Conservation (phyloP, 192 early-diverging fungal species). For the Spinellus fusiger region DNA sequence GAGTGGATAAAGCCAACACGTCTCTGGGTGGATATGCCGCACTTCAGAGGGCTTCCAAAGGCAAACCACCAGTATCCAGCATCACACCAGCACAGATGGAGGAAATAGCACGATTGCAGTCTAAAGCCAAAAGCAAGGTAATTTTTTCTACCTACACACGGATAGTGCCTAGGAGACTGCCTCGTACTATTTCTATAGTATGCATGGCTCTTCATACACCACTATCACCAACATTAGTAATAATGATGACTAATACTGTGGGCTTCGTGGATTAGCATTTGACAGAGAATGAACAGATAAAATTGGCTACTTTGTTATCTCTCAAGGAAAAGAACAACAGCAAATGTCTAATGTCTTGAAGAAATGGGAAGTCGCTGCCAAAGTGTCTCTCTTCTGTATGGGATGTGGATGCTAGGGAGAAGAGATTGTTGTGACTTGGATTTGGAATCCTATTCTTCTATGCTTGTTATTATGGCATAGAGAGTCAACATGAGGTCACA, state of each 20-base stretch:
- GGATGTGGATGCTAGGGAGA: too few species aligned
- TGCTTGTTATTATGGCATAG: too few species aligned
- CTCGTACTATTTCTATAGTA: not conserved
- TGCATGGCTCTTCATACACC: not conserved
- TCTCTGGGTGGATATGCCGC: not conserved
- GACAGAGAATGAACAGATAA: constrained; percentile 12
- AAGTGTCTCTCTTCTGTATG: too few species aligned
- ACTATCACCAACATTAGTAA: too few species aligned
- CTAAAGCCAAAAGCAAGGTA: constrained; percentile 7
- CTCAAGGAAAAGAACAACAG: not conserved
- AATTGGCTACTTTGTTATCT: constrained; percentile 14
- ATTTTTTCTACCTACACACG: not conserved
- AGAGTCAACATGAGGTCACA: too few species aligned
- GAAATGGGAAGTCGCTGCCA: too few species aligned
- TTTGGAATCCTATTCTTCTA: too few species aligned
- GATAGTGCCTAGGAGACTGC: not conserved
- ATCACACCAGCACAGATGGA: constrained; percentile 1
- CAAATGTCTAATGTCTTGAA: not conserved
- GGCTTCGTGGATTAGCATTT: constrained; percentile 9
- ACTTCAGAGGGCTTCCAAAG: not conserved
- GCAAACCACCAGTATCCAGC: not conserved
- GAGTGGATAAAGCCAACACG: not conserved
- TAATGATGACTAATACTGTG: too few species aligned
- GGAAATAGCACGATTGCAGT: constrained; percentile 5
- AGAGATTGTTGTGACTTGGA: too few species aligned